A percentile compares a stretch with the other conserved stretches of the same genome.
Evolutionary conservation across 495 filamentous ascomycete genomes (phyloP).

Genomic region (Astrothelium subdiscretum): DNA sequence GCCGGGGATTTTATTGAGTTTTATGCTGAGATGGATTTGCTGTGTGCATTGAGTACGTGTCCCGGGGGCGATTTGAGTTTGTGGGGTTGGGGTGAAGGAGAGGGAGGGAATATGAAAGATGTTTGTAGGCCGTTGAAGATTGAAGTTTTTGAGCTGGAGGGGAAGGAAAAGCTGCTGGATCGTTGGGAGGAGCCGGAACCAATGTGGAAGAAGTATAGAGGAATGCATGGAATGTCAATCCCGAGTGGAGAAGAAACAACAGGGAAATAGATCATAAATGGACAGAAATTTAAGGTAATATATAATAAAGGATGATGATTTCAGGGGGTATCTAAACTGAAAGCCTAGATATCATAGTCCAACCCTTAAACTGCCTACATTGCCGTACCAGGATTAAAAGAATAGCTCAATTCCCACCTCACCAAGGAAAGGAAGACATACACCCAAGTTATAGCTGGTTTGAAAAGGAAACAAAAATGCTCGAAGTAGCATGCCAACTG

Average conservation of each 20-base stretch:
- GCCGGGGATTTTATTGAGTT: constrained; percentile 61
- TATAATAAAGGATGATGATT: background rate
- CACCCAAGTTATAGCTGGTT: background rate
- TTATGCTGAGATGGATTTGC: constrained; percentile 61
- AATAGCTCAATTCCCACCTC: background rate
- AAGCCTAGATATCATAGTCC: background rate
- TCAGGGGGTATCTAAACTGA: background rate
- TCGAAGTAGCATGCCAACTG: no score
- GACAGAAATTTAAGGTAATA: background rate
- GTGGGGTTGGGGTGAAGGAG: constrained; percentile 63
- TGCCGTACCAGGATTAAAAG: background rate
- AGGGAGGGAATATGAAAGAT: constrained; percentile 59
- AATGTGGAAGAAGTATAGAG: constrained; percentile 42
- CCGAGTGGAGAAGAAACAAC: constrained; percentile 22
- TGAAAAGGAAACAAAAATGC: background rate
- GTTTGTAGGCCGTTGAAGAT: constrained; percentile 63
- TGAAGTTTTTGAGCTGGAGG: constrained; percentile 51
- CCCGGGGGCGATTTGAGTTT: constrained; percentile 55
- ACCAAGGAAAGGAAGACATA: background rate
- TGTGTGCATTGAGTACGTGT: constrained; percentile 60
- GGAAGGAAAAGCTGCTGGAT: constrained; percentile 36
- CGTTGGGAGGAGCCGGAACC: constrained; percentile 50
- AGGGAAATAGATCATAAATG: background rate
- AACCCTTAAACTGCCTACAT: background rate
- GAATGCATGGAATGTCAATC: constrained; percentile 52